phyloP scores from a whole-genome alignment of 192 early-diverging fungal species.

The Coemansia sp. region DNA sequence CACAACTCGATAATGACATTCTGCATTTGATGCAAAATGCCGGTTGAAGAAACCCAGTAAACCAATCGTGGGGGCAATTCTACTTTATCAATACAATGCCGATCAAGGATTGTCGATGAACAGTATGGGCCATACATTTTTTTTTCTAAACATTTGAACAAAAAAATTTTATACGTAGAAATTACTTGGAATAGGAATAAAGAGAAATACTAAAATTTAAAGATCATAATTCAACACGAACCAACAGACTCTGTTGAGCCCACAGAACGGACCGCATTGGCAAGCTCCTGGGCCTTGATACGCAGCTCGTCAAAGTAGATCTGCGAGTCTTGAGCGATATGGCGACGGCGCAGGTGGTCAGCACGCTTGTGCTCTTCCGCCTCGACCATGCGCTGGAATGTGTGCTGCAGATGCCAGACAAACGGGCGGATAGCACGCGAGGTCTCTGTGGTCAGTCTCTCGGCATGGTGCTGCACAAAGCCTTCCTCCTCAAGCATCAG shows the following conservation, averaged over 20 bases:
- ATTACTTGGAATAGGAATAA: not conserved
- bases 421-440: slow-evolving; percentile 66
- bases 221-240: slow-evolving; percentile 10
- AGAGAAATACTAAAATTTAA: not conserved
- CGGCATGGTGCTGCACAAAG: slow-evolving; percentile 62
- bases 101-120: not conserved
- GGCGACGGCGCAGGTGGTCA: slow-evolving; percentile 58
- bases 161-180: not conserved
- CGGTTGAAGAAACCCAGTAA: not conserved
- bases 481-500: slow-evolving; percentile 57
- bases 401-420: slow-evolving; percentile 69
- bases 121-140: not conserved
- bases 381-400: slow-evolving; percentile 73
- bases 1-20: not conserved
- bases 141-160: slow-evolving; percentile 4
- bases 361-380: slow-evolving; percentile 64
- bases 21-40: not conserved
- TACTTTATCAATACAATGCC: not conserved
- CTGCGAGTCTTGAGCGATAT: slow-evolving; percentile 65
- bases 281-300: slow-evolving; percentile 59
- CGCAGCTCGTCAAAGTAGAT: slow-evolving; percentile 67
- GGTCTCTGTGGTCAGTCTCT: slow-evolving; percentile 64
- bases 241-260: slow-evolving; percentile 14
- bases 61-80: not conserved
- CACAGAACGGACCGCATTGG: slow-evolving; percentile 48